Evolutionary conservation across 352 stramenopile genomes (phyloP), one percentile per base, ranked within the genome.

Genomic region (Pythium guiyangense): DNA sequence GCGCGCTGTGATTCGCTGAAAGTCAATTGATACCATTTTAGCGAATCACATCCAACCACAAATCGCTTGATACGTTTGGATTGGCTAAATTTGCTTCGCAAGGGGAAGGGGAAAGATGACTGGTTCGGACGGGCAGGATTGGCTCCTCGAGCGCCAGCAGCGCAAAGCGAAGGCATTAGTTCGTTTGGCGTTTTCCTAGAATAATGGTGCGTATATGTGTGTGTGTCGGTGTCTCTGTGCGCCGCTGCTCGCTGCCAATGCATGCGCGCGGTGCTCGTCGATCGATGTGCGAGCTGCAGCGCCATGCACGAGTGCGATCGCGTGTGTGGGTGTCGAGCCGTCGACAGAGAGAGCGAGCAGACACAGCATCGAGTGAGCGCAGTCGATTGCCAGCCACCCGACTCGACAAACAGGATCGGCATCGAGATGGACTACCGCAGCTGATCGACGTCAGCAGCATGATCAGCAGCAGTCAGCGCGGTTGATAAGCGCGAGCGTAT

Each of bases 171-270:
- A 64, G 44, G 63, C 73, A 82, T 79, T 86, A 88, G 74, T 91
- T 85, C 79, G 81, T 91, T 91, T 91, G 66, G 81, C 81, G 76
- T 88, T 88, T 88, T 74, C 75, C 76, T 84, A 77, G 72, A 86
- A 75, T 77, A 86, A 91, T 91, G 81, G 81, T 91, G 69, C 61
- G 80, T 77, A 31, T 25, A 15, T 49, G 35, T 25, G 29, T 31
- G 45, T 6, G 51, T 26, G 29, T 43, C 9, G 4, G 39, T 47
- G 29, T 22, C 10, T 43, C 27, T 34, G 15, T 53, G 34, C 6
- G 12, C 35, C 35, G 35, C 35, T 12, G 39, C 39, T 20, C 14
- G 12, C 39, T 43, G 39, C 14, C 31, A 12, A 11, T 37, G 31
- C 31, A n/a, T 26, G n/a, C 39, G 2, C 18, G 39, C 35, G 35